phyloP scores from a whole-genome alignment of 768 basidiomycete genomes.

The Podaxis sp. region DNA sequence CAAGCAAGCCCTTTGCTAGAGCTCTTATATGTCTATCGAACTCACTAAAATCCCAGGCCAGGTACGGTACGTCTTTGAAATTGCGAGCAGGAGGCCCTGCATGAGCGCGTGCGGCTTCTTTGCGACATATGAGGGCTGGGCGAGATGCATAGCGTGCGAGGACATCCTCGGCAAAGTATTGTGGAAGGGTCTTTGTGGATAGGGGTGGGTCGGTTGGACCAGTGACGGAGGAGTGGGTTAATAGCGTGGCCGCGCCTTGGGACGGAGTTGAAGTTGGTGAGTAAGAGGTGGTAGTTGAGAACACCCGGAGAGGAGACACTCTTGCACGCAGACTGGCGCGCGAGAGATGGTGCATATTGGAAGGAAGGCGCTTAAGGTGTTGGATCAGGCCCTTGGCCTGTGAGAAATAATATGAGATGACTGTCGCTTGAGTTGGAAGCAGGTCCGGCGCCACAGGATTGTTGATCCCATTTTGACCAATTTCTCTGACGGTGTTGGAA shows the following conservation, averaged over 20 bases:
- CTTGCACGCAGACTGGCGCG: conserved; percentile 16
- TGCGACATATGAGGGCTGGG: conserved; percentile 65
- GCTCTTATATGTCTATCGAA: conserved; percentile 67
- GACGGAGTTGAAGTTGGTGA: background rate
- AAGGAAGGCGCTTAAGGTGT: background rate
- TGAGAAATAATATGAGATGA: no score
- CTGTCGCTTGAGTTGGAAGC: no score
- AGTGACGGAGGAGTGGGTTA: conserved; percentile 54
- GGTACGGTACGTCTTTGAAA: conserved; percentile 44
- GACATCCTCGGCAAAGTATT: conserved; percentile 62
- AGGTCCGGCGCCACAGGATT: no score
- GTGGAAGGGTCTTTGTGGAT: conserved; percentile 52
- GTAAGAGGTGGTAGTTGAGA: background rate
- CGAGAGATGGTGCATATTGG: conserved; percentile 9
- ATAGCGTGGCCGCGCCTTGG: background rate
- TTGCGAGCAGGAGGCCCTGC: conserved; percentile 61
- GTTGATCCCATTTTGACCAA: no score
- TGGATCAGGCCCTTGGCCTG: background rate
- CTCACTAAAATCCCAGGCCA: conserved; percentile 76
- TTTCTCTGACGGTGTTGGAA: no score
- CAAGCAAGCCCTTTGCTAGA: conserved; percentile 67
- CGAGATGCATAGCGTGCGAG: conserved; percentile 46
- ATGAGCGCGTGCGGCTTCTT: conserved; percentile 57
- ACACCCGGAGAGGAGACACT: background rate
- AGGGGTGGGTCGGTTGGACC: conserved; percentile 60